These are phyloP conservation scores for Annona squamosa DNA, from an alignment of 164 flowering plant species.

Conservation along the genomic window DNA sequence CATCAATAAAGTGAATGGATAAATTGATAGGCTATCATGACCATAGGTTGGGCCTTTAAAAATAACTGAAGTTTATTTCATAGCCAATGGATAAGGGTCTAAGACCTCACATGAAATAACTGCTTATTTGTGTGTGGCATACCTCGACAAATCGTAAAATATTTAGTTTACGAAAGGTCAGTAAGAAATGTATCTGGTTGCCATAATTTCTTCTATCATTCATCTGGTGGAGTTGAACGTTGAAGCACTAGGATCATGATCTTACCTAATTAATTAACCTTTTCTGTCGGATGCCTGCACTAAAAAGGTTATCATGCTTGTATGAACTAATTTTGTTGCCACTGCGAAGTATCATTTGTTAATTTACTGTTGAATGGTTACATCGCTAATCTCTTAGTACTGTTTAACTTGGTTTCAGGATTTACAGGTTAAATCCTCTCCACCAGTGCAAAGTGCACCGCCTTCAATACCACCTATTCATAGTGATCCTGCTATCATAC, in stretches of 20 bases:
- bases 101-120: background rate
- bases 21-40: background rate
- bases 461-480: conserved; percentile 39
- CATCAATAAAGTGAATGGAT: background rate
- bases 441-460: conserved; percentile 53
- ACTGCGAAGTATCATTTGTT: background rate
- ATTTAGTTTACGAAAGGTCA: no score
- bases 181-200: no score
- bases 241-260: no score
- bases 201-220: no score
- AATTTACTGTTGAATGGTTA: background rate
- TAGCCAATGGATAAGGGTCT: background rate
- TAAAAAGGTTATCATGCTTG: no score
- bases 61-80: background rate
- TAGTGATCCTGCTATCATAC: conserved; percentile 88
- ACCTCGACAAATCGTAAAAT: no score
- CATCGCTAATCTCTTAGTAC: background rate
- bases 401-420: conserved; percentile 43
- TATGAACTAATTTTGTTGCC: no score
- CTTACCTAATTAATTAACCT: no score
- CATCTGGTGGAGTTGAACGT: no score
- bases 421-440: conserved; percentile 85
- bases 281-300: no score
- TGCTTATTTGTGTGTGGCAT: no score
- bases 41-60: background rate